phyloP scores from a whole-genome alignment of 83 land plant genomes.

The Picea engelmannii region DNA sequence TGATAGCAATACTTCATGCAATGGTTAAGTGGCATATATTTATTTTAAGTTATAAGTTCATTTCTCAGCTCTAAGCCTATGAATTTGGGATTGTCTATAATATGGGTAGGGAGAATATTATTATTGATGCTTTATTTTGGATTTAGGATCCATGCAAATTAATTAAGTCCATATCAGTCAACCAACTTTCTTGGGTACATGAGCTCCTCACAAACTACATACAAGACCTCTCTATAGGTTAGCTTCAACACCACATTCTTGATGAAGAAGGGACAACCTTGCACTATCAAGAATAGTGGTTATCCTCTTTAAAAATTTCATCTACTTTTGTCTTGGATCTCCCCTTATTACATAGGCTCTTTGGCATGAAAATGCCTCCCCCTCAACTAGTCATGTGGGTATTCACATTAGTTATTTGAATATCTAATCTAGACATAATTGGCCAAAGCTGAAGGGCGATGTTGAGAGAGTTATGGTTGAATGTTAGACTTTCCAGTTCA shows the following conservation, averaged over 20 bases:
- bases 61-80: neutral
- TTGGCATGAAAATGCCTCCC: neutral
- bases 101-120: neutral
- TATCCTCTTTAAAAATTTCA: neutral
- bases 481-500: no score
- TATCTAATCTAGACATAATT: neutral
- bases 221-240: no score
- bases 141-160: neutral
- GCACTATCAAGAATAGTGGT: neutral
- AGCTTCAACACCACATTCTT: no score
- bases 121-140: neutral
- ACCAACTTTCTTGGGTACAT: no score
- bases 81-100: neutral
- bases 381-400: neutral
- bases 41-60: no score
- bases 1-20: neutral
- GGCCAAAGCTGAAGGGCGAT: neutral
- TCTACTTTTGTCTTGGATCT: neutral
- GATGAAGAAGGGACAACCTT: neutral
- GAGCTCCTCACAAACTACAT: no score
- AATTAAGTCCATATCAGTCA: neutral
- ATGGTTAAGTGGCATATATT: no score
- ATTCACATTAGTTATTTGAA: no score
- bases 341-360: neutral
- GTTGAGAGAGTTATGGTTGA: neutral